Base-by-base conservation (phyloP, 768 basidiomycete genomes). In the Trametes punicea region DNA sequence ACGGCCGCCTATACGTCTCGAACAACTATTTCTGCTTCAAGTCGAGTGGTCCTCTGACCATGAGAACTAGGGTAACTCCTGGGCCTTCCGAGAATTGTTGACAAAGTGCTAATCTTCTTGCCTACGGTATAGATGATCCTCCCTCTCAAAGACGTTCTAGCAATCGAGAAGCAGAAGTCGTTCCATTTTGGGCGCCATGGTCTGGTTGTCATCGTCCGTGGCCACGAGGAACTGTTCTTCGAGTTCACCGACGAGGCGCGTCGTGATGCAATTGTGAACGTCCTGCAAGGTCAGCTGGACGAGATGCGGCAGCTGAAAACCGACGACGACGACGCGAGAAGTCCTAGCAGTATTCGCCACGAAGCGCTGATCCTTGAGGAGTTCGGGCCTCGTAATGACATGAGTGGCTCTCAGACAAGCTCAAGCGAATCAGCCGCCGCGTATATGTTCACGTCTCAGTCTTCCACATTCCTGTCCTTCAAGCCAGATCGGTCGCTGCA, bases 171-270 rank as follows among this genome's bases (percentile, higher is more conserved):
- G 67, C 85, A 88, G 8, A 92, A 87, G 70, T 90, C 94, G 2
- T 89, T 90, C 61, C 83, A 90, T 21, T 92, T 97, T 69, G 92
- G 90, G 6, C 93, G 93, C 66, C 82, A 88, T 65, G 96, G 96
- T 25, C 80, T 98, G 18, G 84, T 90, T 31, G 77, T 98, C 53
- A 87, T 98, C 51, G 84, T 99, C 63, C 91, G 89, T 65, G 96
- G 96, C 0, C 93, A 98, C 67, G 96, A 99, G 72, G 96, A 99
- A 68, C 77, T 98, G 9, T 99, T 99, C 76, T 89, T 98, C 64
- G 97, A 99, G 71, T 96, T 99, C 68, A 77, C 80, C 38, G 84
- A 86, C 18, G 82, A 87, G 54, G 87, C 90, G 51, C 85, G 90
- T 60, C 83, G 96, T 21, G 79, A 87, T 60, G 84, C 85, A 1